phyloP scores from a whole-genome alignment of 768 basidiomycete genomes.

The Tulasnella sp. region DNA sequence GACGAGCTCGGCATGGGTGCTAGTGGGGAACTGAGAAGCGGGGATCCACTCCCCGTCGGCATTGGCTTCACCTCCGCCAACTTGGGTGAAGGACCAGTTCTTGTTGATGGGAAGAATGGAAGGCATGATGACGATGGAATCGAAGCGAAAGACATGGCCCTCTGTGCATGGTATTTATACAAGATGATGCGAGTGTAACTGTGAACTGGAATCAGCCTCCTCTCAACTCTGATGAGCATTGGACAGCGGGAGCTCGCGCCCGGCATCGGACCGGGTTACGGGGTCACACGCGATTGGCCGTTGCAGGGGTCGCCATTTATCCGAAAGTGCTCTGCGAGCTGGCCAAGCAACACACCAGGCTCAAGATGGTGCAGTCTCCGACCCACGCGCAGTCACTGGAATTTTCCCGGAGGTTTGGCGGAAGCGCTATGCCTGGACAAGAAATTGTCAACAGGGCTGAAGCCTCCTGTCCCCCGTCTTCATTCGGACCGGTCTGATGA shows the following conservation, averaged over 20 bases:
- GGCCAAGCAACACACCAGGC: background rate
- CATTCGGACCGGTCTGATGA: conserved; percentile 3
- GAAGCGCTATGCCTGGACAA: background rate
- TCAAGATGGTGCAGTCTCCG: conserved; percentile 8
- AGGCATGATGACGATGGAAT: conserved; percentile 12
- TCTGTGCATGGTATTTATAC: background rate
- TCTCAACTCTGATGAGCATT: background rate
- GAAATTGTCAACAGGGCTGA: background rate
- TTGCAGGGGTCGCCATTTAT: background rate
- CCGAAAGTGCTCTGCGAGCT: background rate
- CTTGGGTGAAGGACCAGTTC: conserved; percentile 66
- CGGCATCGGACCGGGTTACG: conserved; percentile 5
- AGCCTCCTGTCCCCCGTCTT: background rate
- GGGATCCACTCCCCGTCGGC: conserved; percentile 64
- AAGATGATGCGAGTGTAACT: background rate
- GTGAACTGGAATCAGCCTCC: background rate
- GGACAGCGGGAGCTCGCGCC: background rate
- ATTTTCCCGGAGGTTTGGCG: background rate
- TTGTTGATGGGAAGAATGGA: conserved; percentile 39
- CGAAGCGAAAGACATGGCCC: background rate
- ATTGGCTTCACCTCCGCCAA: conserved; percentile 58
- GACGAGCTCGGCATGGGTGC: conserved; percentile 81
- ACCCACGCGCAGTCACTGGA: background rate
- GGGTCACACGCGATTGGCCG: conserved; percentile 10
- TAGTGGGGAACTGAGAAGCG: conserved; percentile 69